Conservation (phyloP, 2,329 filamentous ascomycete genomes). For the Scedosporium apiospermum region DNA sequence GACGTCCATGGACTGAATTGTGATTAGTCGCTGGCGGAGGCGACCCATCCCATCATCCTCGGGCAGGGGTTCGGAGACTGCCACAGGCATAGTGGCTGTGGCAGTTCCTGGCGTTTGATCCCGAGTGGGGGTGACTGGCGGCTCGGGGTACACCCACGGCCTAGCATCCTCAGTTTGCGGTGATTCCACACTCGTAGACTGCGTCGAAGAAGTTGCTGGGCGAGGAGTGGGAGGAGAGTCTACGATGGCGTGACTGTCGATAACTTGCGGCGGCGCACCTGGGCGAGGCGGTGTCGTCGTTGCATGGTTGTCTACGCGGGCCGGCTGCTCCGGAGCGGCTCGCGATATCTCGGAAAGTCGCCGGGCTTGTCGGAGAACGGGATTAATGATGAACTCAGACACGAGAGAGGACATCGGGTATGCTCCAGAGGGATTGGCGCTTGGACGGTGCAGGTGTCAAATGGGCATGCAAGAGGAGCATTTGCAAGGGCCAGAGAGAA, state of each 20-base stretch:
- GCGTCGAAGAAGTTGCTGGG: constrained; percentile 23
- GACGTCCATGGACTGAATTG: constrained; percentile 54
- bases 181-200: constrained; percentile 22
- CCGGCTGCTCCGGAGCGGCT: constrained; percentile 14
- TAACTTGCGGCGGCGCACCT: neutral
- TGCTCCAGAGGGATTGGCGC: constrained; percentile 5
- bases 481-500: neutral
- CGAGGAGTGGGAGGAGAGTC: constrained; percentile 15
- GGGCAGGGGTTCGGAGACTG: constrained; percentile 35
- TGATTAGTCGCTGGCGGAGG: constrained; percentile 57
- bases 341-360: constrained; percentile 47
- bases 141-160: neutral
- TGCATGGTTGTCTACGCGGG: constrained; percentile 14
- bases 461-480: neutral
- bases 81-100: constrained; percentile 1
- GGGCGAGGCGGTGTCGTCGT: neutral
- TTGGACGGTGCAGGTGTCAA: neutral
- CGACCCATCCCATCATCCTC: constrained; percentile 71
- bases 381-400: constrained; percentile 56
- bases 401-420: constrained; percentile 51
- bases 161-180: neutral
- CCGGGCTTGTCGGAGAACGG: constrained; percentile 55
- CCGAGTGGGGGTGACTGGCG: neutral
- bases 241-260: constrained; percentile 18
- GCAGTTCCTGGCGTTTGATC: neutral